Percentiles rank a stretch among this genome's conserved stretches.
Conservation (phyloP, 495 filamentous ascomycete species). For the Talaromyces ruber region DNA sequence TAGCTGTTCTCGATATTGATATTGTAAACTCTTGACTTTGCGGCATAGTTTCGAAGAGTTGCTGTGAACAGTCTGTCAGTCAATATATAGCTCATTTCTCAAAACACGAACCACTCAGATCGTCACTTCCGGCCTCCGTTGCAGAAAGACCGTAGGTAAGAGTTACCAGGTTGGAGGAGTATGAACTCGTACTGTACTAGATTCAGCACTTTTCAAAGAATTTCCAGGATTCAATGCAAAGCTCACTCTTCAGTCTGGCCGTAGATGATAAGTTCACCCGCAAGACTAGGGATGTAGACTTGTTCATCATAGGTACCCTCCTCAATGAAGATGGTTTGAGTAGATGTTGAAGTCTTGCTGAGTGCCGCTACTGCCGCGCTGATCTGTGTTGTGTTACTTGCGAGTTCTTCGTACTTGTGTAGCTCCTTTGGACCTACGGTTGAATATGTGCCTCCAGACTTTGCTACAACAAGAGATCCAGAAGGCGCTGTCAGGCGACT, state of each 20-base stretch:
- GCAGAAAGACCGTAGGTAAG: slow-evolving; percentile 40
- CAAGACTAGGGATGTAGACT: slow-evolving; percentile 42
- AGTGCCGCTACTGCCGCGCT: slow-evolving; percentile 49
- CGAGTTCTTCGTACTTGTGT: not conserved
- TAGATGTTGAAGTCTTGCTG: slow-evolving; percentile 30
- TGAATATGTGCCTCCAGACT: slow-evolving; percentile 29
- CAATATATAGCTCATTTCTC: not conserved
- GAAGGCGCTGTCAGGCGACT: slow-evolving; percentile 40
- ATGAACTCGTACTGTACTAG: slow-evolving; percentile 28
- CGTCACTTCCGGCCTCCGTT: slow-evolving; percentile 27
- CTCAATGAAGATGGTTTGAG: slow-evolving; percentile 56
- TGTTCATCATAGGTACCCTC: slow-evolving; percentile 50
- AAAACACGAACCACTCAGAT: slow-evolving; percentile 22
- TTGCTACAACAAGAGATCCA: slow-evolving; percentile 42
- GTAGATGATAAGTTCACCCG: slow-evolving; percentile 48
- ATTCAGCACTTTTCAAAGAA: not conserved
- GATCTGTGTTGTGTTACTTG: slow-evolving; percentile 22
- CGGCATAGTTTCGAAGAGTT: slow-evolving; percentile 45
- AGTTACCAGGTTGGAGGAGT: slow-evolving; percentile 49
- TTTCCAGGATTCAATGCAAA: no score
- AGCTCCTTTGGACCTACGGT: slow-evolving; percentile 14
- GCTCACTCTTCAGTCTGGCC: slow-evolving; percentile 50
- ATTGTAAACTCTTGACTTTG: slow-evolving; percentile 51
- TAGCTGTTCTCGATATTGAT: slow-evolving; percentile 51
- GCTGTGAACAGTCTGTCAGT: slow-evolving; percentile 14